Base-by-base conservation (phyloP, 2,329 filamentous ascomycete genomes). In the Aspergillus sp. region DNA sequence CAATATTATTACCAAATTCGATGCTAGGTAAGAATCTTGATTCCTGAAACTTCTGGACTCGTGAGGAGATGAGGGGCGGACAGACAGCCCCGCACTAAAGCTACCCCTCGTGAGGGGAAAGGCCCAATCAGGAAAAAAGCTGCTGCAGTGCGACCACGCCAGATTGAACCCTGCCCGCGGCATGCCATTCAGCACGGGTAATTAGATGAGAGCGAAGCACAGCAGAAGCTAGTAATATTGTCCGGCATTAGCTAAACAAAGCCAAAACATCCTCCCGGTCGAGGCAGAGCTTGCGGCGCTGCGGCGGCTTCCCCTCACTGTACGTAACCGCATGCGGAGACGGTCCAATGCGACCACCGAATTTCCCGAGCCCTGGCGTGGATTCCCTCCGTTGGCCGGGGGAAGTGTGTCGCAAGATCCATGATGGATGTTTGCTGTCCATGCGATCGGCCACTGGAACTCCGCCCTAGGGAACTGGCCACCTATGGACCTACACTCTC, bases 101-200 rank as follows among this genome's bases (percentile, higher is more conserved):
- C 4, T 25, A 47, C 62, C 59, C 65, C 65, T 64, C 65, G 58
- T 55, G 65, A 64, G 65, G 65, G 64, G 65, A 52, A 31, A 19
- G 17, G 48, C 25, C 43, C 38, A 58, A 52, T 47, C 49, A 47
- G 45, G 30, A 31, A 54, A 43, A 19, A n/a, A 47, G 13, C 48
- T 45, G 34, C 50, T 34, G 4, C 50, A 22, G 25, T 50, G 48
- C 48, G 48, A 30, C 48, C 50, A 53, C 38, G 45, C 28, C 9
- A 25, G 22, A 25, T 19, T 41, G 34, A 50, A 25, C 34, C 53
- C 38, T 41, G n/a, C n/a, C 11, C 28, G 22, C n/a, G 19, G 23
- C 43, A 55, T 31, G 46, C 53, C 53, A 47, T 25, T 47, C 53
- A 47, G 43, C 15, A 46, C 17, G 5, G 17, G 22, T 23, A 30